A percentile compares a stretch with the other conserved stretches of the same genome.
Conservation (phyloP, 1,284 basidiomycete genomes). For the Singerocomus inundabilis region DNA sequence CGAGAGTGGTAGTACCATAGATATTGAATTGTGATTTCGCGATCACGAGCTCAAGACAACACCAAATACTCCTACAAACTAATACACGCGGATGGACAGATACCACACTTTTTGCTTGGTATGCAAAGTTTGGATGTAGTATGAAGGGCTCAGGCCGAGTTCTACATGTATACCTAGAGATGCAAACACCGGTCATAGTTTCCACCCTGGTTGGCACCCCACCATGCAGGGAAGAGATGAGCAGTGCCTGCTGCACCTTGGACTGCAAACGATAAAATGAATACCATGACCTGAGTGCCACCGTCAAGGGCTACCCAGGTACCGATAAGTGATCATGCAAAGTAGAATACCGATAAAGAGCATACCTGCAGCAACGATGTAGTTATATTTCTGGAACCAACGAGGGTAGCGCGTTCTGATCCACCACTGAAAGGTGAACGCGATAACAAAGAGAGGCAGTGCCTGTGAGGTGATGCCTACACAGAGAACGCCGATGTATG, state of each 20-base stretch:
- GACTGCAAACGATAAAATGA: conserved; percentile 72
- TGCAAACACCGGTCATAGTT: conserved; percentile 25
- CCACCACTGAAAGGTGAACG: conserved; percentile 57
- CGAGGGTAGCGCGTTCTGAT: conserved; percentile 53
- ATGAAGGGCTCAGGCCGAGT: too few relatives aligned
- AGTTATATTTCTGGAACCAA: conserved; percentile 55
- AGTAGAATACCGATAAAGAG: too few relatives aligned
- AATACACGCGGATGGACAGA: too few relatives aligned
- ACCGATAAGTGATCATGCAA: background rate
- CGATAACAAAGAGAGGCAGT: conserved; percentile 44
- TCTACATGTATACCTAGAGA: conserved; percentile 8
- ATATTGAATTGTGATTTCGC: too few relatives aligned
- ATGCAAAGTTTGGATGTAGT: too few relatives aligned
- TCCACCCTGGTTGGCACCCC: conserved; percentile 48
- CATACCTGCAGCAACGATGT: conserved; percentile 42
- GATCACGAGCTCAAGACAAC: too few relatives aligned
- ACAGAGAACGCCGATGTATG: conserved; percentile 38
- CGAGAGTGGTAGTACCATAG: too few relatives aligned
- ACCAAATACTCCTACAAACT: too few relatives aligned
- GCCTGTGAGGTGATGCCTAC: conserved; percentile 49
- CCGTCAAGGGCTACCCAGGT: conserved; percentile 48
- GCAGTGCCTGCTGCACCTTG: conserved; percentile 61
- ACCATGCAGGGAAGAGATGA: conserved; percentile 60
- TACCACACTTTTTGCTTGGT: too few relatives aligned
- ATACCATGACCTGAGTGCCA: conserved; percentile 67